Evolutionary conservation across 257 asterid species (phyloP).

Genomic region (Phtheirospermum japonicum): DNA sequence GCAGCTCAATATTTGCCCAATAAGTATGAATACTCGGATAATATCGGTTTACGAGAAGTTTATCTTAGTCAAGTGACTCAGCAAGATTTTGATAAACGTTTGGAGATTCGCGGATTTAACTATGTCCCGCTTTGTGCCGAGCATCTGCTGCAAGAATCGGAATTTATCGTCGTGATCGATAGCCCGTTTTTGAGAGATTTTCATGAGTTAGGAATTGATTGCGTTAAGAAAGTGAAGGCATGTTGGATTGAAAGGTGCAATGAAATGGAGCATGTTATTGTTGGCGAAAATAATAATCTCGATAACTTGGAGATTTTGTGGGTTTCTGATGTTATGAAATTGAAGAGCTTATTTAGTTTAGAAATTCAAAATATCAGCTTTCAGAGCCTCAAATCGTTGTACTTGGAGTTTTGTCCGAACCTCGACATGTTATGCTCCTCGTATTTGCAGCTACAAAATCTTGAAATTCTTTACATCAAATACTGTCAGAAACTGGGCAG

Average conservation of each 20-base stretch:
- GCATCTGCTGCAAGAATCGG: constrained; percentile 26
- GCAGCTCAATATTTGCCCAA: constrained; percentile 5
- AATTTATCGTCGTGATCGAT: constrained; percentile 27
- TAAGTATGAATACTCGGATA: constrained; percentile 17
- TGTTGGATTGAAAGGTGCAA: constrained; percentile 51
- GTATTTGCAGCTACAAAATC: constrained; percentile 26
- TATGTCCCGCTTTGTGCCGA: constrained; percentile 24
- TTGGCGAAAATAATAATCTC: constrained; percentile 3
- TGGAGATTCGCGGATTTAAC: constrained; percentile 40
- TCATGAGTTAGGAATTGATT: constrained; percentile 22
- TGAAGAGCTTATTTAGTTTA: constrained; percentile 22
- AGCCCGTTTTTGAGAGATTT: constrained; percentile 27
- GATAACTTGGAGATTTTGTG: constrained; percentile 27
- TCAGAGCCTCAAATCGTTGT: constrained; percentile 29
- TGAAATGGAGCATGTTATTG: constrained; percentile 30
- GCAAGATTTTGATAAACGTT: background rate
- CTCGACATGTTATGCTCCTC: constrained; percentile 28
- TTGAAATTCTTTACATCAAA: constrained; percentile 36
- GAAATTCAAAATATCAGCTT: constrained; percentile 21
- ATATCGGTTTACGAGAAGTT: constrained; percentile 25
- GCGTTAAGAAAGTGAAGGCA: constrained; percentile 25
- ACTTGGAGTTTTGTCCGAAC: constrained; percentile 41
- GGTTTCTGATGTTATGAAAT: constrained; percentile 26
- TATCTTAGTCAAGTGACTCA: constrained; percentile 14
- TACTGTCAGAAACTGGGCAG: constrained; percentile 29